Evolutionary conservation across 768 basidiomycete genomes (phyloP), one percentile per base, ranked within the genome.

Genomic region (Grammothele lineata): DNA sequence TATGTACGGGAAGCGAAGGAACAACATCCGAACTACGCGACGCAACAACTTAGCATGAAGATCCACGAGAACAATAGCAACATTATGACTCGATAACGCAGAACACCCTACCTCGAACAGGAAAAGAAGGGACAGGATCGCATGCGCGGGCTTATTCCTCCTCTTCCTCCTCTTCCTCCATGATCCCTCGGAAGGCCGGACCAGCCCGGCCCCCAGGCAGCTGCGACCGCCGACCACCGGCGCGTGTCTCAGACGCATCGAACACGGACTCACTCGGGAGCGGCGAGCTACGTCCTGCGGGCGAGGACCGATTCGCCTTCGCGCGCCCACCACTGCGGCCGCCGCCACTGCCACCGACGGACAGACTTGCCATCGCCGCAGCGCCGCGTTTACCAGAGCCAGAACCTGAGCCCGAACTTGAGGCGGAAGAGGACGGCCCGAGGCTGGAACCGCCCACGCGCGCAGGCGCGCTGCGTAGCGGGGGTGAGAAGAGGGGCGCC

Each of bases 81-180:
- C n/a, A n/a, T n/a, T n/a, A n/a, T n/a, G n/a, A n/a, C n/a, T n/a
- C n/a, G n/a, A n/a, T n/a, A n/a, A n/a, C n/a, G n/a, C n/a, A n/a
- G n/a, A n/a, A n/a, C n/a, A n/a, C n/a, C n/a, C n/a, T n/a, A n/a
- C n/a, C n/a, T n/a, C n/a, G n/a, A n/a, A n/a, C n/a, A n/a, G n/a
- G n/a, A n/a, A n/a, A n/a, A n/a, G n/a, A n/a, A n/a, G n/a, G n/a
- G n/a, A n/a, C n/a, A n/a, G n/a, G n/a, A n/a, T n/a, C n/a, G n/a
- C n/a, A n/a, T n/a, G n/a, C n/a, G n/a, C n/a, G n/a, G 8, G 27
- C 7, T 21, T 27, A 51, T 57, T 89, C 89, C 64, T 90, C 89
- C 18, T 74, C 89, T 62, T 91, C 89, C 55, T 92, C 89, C 60
- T 90, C 89, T 61, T 91, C 89, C 62, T 89, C 85, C 45, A 89